phyloP scores from a whole-genome alignment of 345 rosid genomes.

The Citrus hindsii region DNA sequence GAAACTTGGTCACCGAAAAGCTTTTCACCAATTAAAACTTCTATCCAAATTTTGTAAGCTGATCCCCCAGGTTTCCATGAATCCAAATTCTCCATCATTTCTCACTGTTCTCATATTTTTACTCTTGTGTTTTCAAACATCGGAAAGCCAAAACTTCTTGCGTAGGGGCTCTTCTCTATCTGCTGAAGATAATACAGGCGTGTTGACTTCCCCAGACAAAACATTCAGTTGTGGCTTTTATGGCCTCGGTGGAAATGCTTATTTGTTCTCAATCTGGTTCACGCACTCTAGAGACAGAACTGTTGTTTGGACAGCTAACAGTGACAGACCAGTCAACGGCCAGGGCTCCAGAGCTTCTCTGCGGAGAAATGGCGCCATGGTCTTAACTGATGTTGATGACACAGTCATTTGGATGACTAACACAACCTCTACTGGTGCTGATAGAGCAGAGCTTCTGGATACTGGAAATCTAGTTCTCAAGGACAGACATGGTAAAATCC shows the following conservation, averaged over 20 bases:
- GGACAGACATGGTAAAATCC: conserved; percentile 8
- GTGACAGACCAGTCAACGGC: conserved; percentile 39
- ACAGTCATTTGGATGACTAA: conserved; percentile 29
- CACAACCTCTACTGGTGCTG: conserved; percentile 17
- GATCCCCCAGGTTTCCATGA: not conserved
- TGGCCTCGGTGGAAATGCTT: conserved; percentile 33
- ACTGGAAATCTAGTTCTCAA: conserved; percentile 39
- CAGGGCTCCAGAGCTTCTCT: conserved; percentile 36
- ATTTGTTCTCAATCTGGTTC: conserved; percentile 46
- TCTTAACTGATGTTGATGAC: conserved; percentile 31
- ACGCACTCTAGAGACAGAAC: conserved; percentile 22
- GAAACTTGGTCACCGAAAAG: too few relatives aligned
- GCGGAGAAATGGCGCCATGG: conserved; percentile 25
- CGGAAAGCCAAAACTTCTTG: conserved; percentile 14
- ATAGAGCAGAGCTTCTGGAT: conserved; percentile 35
- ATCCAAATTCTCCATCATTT: not conserved
- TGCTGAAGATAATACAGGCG: conserved; percentile 19
- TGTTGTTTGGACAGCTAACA: conserved; percentile 49
- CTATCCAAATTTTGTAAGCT: not conserved
- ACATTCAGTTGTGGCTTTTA: conserved; percentile 48
- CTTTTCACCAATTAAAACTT: too few relatives aligned
- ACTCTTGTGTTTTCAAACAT: conserved; percentile 3
- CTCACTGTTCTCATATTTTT: not conserved
- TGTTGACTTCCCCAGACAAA: conserved; percentile 24
- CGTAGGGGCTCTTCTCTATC: conserved; percentile 28